Percentiles rank a stretch among this genome's conserved stretches.
Conservation (phyloP, 306 rosid genomes). For the Neltuma alba region DNA sequence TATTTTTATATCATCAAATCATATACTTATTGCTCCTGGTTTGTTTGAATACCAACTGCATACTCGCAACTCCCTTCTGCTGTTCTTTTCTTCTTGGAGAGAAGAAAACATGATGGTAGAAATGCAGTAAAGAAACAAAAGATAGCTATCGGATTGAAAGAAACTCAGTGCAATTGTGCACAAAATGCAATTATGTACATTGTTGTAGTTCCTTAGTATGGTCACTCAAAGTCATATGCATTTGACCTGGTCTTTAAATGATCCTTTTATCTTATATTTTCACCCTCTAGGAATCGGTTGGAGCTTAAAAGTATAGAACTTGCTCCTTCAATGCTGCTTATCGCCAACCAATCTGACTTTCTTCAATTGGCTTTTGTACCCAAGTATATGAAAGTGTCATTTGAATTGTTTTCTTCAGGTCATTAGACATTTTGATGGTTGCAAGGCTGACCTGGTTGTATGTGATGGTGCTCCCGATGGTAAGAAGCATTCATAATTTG, state of each 20-base stretch:
- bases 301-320: constrained; percentile 10
- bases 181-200: background rate
- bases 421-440: constrained; percentile 93
- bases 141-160: background rate
- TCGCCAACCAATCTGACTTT: constrained; percentile 4
- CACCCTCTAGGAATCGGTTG: background rate
- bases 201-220: background rate
- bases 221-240: background rate
- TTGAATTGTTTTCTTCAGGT: constrained; percentile 60
- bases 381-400: background rate
- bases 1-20: background rate
- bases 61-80: background rate
- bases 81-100: background rate
- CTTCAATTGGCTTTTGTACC: constrained; percentile 5
- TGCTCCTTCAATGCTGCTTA: background rate
- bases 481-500: constrained; percentile 36
- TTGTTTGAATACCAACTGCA: background rate
- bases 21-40: background rate
- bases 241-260: background rate
- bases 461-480: constrained; percentile 99
- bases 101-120: background rate
- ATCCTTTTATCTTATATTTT: background rate
- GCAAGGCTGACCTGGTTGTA: constrained; percentile 98
- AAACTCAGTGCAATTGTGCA: background rate
- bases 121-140: constrained; percentile 7